phyloP scores from a whole-genome alignment of 768 basidiomycete genomes.

The Rhodotorula toruloides region DNA sequence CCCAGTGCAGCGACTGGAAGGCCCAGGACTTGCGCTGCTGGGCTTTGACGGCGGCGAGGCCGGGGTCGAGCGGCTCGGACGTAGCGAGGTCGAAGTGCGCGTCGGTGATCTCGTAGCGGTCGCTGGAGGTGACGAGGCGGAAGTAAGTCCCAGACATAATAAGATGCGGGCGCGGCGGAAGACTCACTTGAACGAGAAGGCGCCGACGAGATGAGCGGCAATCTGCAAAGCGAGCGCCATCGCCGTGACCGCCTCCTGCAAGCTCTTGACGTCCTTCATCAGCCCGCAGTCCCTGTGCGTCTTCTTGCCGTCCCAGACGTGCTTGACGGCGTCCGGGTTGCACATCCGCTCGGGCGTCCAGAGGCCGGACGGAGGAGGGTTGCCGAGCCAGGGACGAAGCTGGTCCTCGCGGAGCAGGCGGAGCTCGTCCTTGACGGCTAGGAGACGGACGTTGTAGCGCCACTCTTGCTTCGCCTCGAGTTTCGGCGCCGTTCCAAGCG shows the following conservation, averaged over 20 bases:
- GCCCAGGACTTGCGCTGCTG: constrained; percentile 2
- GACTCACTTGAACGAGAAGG: constrained; percentile 69
- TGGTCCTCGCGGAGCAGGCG: neutral
- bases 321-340: neutral
- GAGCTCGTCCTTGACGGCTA: constrained; percentile 3
- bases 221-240: constrained; percentile 70
- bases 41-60: constrained; percentile 21
- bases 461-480: neutral
- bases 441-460: constrained; percentile 6
- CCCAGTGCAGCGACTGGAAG: constrained; percentile 26
- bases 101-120: constrained; percentile 13
- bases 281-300: neutral
- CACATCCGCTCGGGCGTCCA: neutral
- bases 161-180: constrained; percentile 50
- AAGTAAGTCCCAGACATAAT: constrained; percentile 48
- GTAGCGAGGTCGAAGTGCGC: constrained; percentile 47
- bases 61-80: neutral
- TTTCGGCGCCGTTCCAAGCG: neutral
- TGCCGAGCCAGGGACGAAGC: constrained; percentile 7
- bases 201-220: constrained; percentile 58
- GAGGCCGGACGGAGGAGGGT: neutral
- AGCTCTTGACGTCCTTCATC: constrained; percentile 39
- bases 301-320: constrained; percentile 14
- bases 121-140: neutral
- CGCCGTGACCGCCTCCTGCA: constrained; percentile 58